Evolutionary conservation across 2,329 filamentous ascomycete genomes (phyloP), one percentile per base, ranked within the genome.

Genomic region (Fusarium sp.): DNA sequence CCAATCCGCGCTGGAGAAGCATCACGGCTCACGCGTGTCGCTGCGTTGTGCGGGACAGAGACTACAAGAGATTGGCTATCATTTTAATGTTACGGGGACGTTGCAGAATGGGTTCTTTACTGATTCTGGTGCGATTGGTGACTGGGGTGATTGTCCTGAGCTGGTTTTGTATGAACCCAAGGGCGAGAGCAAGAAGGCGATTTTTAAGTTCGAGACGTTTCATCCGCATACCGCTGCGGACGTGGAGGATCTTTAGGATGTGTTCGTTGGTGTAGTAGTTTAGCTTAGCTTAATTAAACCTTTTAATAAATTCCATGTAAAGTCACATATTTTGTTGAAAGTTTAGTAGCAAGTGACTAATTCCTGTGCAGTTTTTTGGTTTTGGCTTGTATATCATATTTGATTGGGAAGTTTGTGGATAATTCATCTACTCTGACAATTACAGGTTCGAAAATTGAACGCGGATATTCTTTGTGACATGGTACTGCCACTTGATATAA

Each of bases 161-260:
- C 13, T 53, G 19, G 37, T 65, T 0, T 7, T 65, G 37, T 65
- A 65, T 40, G 62, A 65, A n/a, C 62, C 62, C 0, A 65, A 65
- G 19, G 62, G 61, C 6, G 60, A 65, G 15, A 65, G 32, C 19
- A 65, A 49, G 55, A 65, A 65, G 14, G 46, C 62, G 1, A 24
- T 47, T 13, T 65, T 65, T n/a, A 65, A 49, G 35, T 65, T 65
- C 37, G 60, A 65, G 37, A 65, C 60, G 26, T 65, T 65, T 53
- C 62, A 65, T 22, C 32, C 62, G 6, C 62, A 65, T 54, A 65
- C 47, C 17, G 47, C 60, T 22, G 20, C 54, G 13, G 62, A 65
- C 8, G 53, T 65, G 37, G 62, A 65, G 53, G 62, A 65, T 11
- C 35, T 65, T 20, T 30, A 30, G 28, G 28, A 30, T 11, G 28